Evolutionary conservation across 1,139 yeast genomes (phyloP).

Genomic region (Suhomyces taliae): DNA sequence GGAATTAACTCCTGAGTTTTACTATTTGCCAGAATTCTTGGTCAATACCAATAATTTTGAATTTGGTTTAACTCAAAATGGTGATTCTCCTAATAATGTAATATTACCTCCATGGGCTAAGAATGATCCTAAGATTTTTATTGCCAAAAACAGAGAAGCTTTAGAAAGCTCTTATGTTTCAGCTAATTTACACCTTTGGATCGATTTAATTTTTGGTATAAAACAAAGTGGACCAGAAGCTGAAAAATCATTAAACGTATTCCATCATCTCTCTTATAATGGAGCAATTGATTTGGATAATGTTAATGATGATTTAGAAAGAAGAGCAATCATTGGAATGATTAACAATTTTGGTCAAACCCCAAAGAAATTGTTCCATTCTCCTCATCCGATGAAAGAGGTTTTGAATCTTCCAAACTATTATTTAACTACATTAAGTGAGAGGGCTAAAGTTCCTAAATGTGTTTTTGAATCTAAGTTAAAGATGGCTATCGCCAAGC

Average conservation of each 20-base stretch:
- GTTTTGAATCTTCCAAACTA: slow-evolving; percentile 36
- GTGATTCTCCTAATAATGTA: slow-evolving; percentile 58
- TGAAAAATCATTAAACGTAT: slow-evolving; percentile 64
- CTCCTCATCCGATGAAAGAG: slow-evolving; percentile 60
- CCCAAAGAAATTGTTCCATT: slow-evolving; percentile 65
- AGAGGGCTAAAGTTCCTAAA: slow-evolving; percentile 24
- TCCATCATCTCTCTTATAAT: slow-evolving; percentile 77
- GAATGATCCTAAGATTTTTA: slow-evolving; percentile 68
- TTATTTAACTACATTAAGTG: slow-evolving; percentile 28
- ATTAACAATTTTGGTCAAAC: slow-evolving; percentile 92
- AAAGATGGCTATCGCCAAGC: slow-evolving; percentile 35
- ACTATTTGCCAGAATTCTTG: slow-evolving; percentile 73
- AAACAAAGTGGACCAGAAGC: slow-evolving; percentile 77
- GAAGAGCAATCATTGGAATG: slow-evolving; percentile 74
- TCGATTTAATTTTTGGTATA: slow-evolving; percentile 76
- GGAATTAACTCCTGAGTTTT: slow-evolving; percentile 83
- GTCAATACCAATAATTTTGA: slow-evolving; percentile 62
- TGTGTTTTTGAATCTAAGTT: slow-evolving; percentile 38
- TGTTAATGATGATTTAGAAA: slow-evolving; percentile 69
- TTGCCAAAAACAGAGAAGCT: slow-evolving; percentile 75
- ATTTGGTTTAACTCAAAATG: slow-evolving; percentile 69
- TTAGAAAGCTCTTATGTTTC: slow-evolving; percentile 80
- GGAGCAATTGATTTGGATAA: slow-evolving; percentile 78
- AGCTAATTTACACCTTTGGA: slow-evolving; percentile 74
- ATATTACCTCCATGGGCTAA: slow-evolving; percentile 80